A percentile compares a stretch with the other conserved stretches of the same genome.
Evolutionary conservation across 2,329 filamentous ascomycete genomes (phyloP).

Genomic region (Chaetomium sp.): DNA sequence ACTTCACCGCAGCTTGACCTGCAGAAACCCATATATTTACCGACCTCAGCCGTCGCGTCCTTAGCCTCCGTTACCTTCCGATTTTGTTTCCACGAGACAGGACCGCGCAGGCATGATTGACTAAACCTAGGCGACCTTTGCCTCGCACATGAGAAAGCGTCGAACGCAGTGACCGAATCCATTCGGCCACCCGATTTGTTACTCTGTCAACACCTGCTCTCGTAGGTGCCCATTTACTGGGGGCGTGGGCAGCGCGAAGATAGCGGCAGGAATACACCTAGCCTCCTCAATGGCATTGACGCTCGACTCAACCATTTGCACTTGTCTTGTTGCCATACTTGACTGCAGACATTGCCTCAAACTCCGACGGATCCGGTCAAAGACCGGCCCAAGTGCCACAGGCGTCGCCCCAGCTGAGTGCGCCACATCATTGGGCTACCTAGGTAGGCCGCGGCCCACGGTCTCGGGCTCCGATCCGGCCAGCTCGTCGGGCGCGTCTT

Average conservation of each 20-base stretch:
- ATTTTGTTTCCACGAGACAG: background rate
- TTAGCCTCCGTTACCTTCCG: background rate
- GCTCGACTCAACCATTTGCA: background rate
- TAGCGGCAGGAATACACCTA: background rate
- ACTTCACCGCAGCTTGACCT: conserved; percentile 2
- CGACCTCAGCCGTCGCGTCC: background rate
- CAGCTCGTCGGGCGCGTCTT: background rate
- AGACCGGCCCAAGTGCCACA: background rate
- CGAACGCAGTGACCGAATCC: background rate
- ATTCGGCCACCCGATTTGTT: background rate
- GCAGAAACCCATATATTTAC: background rate
- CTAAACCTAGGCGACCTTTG: background rate
- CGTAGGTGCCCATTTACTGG: background rate
- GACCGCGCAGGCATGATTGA: background rate
- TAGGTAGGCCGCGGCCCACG: background rate
- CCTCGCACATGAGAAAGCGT: background rate
- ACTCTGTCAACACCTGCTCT: background rate
- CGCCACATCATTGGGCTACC: conserved; percentile 9
- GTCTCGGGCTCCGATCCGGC: conserved; percentile 8
- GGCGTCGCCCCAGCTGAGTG: background rate
- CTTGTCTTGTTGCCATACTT: background rate
- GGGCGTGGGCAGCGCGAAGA: background rate
- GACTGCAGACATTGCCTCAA: background rate
- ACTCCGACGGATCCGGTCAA: background rate
- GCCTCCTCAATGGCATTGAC: no score